Evolutionary conservation across 495 filamentous ascomycete species (phyloP), one percentile per base, ranked within the genome.

Genomic region (Aspergillus hancockii): DNA sequence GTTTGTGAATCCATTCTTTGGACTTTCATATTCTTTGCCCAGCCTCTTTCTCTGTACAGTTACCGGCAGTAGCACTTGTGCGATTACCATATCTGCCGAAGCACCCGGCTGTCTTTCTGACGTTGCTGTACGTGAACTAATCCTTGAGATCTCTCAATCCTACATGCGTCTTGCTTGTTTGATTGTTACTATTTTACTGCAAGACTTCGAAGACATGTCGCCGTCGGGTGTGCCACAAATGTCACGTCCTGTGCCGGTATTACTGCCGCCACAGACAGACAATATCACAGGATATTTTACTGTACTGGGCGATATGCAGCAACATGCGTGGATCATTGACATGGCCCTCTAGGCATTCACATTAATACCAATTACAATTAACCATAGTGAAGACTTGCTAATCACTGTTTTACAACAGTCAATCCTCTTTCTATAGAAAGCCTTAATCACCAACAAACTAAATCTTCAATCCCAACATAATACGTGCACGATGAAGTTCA

Each of bases 401-500:
- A 47, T 19, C 13, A n/a, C 1, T 22, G 43, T 23, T 13, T 8
- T 23, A 8, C n/a, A 45, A 45, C 18, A 45, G 41, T 38, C 34
- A 38, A 38, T 12, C 10, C 34, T 8, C 8, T n/a, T n/a, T n/a
- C n/a, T n/a, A 38, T 12, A 13, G 28, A 21, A 55, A 38, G 43
- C 22, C 19, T 55, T 21, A 22, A 55, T 55, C n/a, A n/a, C n/a
- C n/a, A n/a, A n/a, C n/a, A n/a, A n/a, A n/a, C n/a, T n/a, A n/a
- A n/a, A n/a, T n/a, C n/a, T n/a, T n/a, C n/a, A n/a, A n/a, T n/a
- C n/a, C n/a, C n/a, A n/a, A n/a, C 43, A 16, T 12, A 41, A 68
- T 54, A 59, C 41, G 12, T 38, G 59, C 64, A 67, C 65, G 55
- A 80, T 80, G 77, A 78, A 78, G 73, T 74, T 77, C 65, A 74